Evolutionary conservation across 139 green algal genomes (phyloP), one percentile per base, ranked within the genome.

Genomic region (Chlorella sp.): DNA sequence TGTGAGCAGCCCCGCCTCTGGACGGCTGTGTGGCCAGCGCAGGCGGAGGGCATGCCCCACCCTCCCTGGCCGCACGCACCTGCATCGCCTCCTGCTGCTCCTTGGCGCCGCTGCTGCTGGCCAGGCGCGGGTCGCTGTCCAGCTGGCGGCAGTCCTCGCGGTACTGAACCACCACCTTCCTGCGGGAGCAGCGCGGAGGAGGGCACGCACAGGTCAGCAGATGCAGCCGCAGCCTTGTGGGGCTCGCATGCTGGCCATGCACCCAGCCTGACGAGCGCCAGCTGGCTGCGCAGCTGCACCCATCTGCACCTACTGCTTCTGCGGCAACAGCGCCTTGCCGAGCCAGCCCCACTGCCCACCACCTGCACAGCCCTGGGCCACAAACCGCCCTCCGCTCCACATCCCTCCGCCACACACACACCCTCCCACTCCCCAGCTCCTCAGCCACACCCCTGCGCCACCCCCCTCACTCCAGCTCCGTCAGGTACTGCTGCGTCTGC

Each of bases 101-200:
- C 62, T 43, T 41, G 34, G 44, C 74, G 48, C 78, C 82, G 58
- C 58, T 69, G 46, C 13, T 38, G 28, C 46, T 62, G n/a, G 56
- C 41, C 30, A 92, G 77, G 30, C 87, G 81, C 24, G 79, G 62
- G 54, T 86, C 64, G 34, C 46, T 78, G 20, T 92, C 89, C 38
- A 92, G 85, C 72, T 92, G 85, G 32, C 73, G 56, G 67, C 81
- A 90, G 30, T 92, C 81, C 60, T 90, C 86, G 19, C 85, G 69
- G 73, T 65, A 90, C 51, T 78, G 64, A 58, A 78, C 51, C 3
- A 92, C 73, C n/a, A 83, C 48, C 79, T 87, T 87, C 75, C 86
- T 89, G 81, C 65, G 60, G 3, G 36, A 13, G 38, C 3, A 40
- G 5, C 24, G 24, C 2, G 74, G 34, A 44, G 34, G 14, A 6